phyloP scores from a whole-genome alignment of 2,329 filamentous ascomycete species.

The Colletotrichum nymphaeae region DNA sequence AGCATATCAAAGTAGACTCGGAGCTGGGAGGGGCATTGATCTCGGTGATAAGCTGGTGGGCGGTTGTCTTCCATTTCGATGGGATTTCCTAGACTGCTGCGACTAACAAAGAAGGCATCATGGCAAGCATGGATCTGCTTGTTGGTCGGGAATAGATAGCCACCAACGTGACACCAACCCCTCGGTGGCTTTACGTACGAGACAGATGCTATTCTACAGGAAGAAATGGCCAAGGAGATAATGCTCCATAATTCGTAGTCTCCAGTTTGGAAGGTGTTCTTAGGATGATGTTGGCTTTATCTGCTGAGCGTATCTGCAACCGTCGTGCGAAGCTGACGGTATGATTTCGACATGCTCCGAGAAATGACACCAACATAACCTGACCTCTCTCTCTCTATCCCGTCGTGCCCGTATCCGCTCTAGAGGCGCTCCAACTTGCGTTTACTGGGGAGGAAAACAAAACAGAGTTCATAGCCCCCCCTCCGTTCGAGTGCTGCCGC shows the following conservation, averaged over 20 bases:
- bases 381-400: neutral
- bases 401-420: neutral
- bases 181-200: conserved; percentile 8
- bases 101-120: neutral
- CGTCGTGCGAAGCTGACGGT: conserved; percentile 6
- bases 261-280: neutral
- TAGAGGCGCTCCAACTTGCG: neutral
- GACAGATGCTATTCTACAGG: conserved; percentile 7
- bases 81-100: conserved; percentile 13
- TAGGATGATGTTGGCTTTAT: neutral
- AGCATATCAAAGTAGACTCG: conserved; percentile 1
- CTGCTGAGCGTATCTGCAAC: conserved; percentile 10
- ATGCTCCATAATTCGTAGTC: neutral
- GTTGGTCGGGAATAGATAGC: neutral
- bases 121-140: conserved; percentile 29
- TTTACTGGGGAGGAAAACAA: neutral
- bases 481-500: conserved; percentile 24
- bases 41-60: conserved; percentile 30
- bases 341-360: neutral
- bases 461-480: conserved; percentile 33
- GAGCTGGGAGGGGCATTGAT: conserved; percentile 28
- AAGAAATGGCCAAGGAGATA: neutral
- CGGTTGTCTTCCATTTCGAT: conserved; percentile 6
- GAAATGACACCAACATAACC: conserved; percentile 17
- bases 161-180: conserved; percentile 5